Percentiles rank a stretch among this genome's conserved stretches.
Conservation (phyloP, 1,139 yeast species). For the Suhomyces wounanorum region DNA sequence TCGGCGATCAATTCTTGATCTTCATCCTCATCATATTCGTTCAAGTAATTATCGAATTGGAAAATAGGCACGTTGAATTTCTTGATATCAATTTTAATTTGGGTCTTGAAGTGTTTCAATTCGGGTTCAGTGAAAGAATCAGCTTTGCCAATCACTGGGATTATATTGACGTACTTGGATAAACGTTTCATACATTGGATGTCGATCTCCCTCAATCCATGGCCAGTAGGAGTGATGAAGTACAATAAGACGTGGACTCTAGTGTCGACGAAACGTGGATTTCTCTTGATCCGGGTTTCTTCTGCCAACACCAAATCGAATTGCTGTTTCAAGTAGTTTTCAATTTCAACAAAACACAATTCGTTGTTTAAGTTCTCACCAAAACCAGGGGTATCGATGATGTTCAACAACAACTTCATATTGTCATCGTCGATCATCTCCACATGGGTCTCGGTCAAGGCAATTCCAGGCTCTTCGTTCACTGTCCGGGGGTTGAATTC, state of each 20-base stretch:
- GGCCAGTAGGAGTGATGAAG: constrained; percentile 75
- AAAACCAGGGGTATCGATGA: constrained; percentile 79
- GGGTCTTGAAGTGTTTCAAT: constrained; percentile 56
- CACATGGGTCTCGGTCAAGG: constrained; percentile 67
- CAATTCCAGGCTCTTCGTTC: constrained; percentile 59
- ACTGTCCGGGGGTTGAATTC: constrained; percentile 47
- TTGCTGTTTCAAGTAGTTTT: constrained; percentile 79
- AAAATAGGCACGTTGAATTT: constrained; percentile 79
- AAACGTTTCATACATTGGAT: constrained; percentile 76
- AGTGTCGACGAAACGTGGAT: constrained; percentile 76
- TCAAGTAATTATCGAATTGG: constrained; percentile 58
- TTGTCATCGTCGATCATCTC: constrained; percentile 79
- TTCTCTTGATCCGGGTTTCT: constrained; percentile 88
- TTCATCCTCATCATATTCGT: constrained; percentile 51
- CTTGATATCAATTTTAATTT: constrained; percentile 68
- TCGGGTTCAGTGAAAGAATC: constrained; percentile 84
- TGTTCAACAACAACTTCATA: constrained; percentile 59
- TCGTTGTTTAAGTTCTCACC: constrained; percentile 72
- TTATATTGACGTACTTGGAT: constrained; percentile 78
- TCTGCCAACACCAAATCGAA: constrained; percentile 91
- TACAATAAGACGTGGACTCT: constrained; percentile 73
- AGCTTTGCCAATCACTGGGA: constrained; percentile 86
- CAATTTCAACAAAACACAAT: constrained; percentile 64
- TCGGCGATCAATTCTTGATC: constrained; percentile 81
- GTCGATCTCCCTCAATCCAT: constrained; percentile 73